A percentile compares a stretch with the other conserved stretches of the same genome.
phyloP scores from a whole-genome alignment of 2,329 filamentous ascomycete species.

The Ceratocystis smalleyi region DNA sequence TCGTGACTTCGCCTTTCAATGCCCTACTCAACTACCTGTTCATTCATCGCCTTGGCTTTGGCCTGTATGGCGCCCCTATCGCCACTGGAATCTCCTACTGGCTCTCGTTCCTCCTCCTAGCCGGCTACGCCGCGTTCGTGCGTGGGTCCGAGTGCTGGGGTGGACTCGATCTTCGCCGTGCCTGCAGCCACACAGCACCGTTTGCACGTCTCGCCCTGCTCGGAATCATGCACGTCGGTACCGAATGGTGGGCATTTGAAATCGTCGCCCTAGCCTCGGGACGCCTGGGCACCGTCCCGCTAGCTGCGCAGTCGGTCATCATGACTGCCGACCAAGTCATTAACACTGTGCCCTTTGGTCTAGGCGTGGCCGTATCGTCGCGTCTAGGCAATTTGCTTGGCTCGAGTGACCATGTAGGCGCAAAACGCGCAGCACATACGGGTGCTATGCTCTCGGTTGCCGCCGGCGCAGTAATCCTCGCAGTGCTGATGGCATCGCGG shows the following conservation, averaged over 20 bases:
- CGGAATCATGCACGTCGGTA: slow-evolving; percentile 70
- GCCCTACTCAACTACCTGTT: slow-evolving; percentile 67
- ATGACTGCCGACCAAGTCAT: slow-evolving; percentile 80
- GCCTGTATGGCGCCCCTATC: slow-evolving; percentile 62
- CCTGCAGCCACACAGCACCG: slow-evolving; percentile 48
- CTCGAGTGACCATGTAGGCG: slow-evolving; percentile 46
- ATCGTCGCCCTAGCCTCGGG: slow-evolving; percentile 75
- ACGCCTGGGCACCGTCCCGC: slow-evolving; percentile 58
- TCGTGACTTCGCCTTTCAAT: slow-evolving; percentile 71
- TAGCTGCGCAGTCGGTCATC: slow-evolving; percentile 74
- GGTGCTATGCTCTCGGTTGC: slow-evolving; percentile 59
- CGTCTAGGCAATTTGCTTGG: slow-evolving; percentile 70
- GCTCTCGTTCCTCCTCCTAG: slow-evolving; percentile 61
- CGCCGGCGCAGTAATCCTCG: slow-evolving; percentile 51
- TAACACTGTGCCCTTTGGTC: slow-evolving; percentile 73
- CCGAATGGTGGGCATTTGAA: slow-evolving; percentile 91
- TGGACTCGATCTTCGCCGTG: slow-evolving; percentile 47
- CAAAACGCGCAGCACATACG: slow-evolving; percentile 56
- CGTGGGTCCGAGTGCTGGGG: slow-evolving; percentile 65
- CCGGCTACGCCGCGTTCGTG: slow-evolving; percentile 57
- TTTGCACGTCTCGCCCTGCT: slow-evolving; percentile 62
- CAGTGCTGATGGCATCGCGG: slow-evolving; percentile 52
- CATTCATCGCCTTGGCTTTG: slow-evolving; percentile 54
- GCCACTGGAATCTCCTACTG: slow-evolving; percentile 78
- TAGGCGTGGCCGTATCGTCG: slow-evolving; percentile 66